Evolutionary conservation across 2,329 filamentous ascomycete species (phyloP).

Genomic region (Aureobasidium sp.): DNA sequence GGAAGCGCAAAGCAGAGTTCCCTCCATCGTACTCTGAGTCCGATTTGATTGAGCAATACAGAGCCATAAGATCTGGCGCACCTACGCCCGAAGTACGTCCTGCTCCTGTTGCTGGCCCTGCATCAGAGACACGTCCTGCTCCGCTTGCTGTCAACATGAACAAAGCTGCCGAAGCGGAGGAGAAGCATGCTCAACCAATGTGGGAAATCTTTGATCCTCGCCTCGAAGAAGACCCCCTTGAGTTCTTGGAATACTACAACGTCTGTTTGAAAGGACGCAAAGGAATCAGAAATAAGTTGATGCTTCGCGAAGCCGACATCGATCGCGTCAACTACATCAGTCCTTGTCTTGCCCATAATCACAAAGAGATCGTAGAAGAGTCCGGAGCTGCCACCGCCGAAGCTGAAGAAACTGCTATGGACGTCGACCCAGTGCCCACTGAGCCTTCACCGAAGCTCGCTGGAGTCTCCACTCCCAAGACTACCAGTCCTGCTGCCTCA

Average conservation of each 20-base stretch:
- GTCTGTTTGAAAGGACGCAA: neutral
- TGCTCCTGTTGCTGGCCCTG: neutral
- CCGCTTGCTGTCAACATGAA: neutral
- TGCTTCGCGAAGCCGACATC: constrained; percentile 13
- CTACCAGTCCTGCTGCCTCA: neutral
- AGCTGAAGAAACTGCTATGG: neutral
- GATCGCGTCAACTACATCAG: constrained; percentile 9
- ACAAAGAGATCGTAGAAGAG: neutral
- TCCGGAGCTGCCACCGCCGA: neutral
- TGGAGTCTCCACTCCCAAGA: neutral
- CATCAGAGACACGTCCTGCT: neutral
- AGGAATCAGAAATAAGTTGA: constrained; percentile 1
- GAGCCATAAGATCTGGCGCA: neutral
- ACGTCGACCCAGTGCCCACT: neutral
- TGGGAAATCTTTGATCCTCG: constrained; percentile 9
- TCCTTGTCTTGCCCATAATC: constrained; percentile 6
- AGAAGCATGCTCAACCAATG: neutral
- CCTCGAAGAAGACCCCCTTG: neutral
- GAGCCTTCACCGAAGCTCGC: neutral
- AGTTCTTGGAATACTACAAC: constrained; percentile 14
- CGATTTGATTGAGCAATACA: neutral
- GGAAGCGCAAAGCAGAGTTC: neutral
- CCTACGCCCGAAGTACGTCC: neutral
- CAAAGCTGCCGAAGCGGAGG: neutral
- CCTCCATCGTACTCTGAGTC: neutral